phyloP scores from a whole-genome alignment of 352 stramenopile genomes.

The Phytophthora lateralis region DNA sequence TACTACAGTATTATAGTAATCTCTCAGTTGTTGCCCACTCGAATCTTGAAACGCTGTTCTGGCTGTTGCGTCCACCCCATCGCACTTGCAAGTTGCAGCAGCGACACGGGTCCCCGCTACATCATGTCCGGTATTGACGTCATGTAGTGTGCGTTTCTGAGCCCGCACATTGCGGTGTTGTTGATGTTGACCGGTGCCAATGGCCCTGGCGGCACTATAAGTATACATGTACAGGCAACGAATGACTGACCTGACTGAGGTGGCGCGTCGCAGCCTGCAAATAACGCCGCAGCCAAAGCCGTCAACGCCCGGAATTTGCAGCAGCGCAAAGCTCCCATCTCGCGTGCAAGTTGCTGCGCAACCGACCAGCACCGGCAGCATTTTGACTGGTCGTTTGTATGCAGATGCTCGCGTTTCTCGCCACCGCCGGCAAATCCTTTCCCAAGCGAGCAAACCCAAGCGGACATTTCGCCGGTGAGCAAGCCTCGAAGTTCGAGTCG shows the following conservation, averaged over 20 bases:
- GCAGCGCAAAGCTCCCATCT: constrained; percentile 16
- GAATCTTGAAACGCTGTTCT: neutral
- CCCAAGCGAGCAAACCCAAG: constrained; percentile 16
- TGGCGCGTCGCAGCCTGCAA: constrained; percentile 1
- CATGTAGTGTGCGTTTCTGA: constrained; percentile 3
- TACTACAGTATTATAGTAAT: no score
- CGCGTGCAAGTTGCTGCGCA: constrained; percentile 14
- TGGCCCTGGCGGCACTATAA: no score
- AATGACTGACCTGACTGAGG: neutral
- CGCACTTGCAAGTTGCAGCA: neutral
- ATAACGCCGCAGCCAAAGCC: neutral
- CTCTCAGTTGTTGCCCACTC: no score
- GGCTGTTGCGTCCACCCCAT: neutral
- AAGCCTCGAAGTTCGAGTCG: no score
- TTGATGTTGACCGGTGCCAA: constrained; percentile 9
- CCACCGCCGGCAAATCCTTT: constrained; percentile 26
- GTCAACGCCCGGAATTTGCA: constrained; percentile 1
- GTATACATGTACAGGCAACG: neutral
- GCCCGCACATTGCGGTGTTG: constrained; percentile 8
- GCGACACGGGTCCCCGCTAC: neutral
- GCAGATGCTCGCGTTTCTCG: constrained; percentile 12
- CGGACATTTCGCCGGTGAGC: constrained; percentile 14
- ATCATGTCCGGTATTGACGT: no score
- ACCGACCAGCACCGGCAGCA: constrained; percentile 17
- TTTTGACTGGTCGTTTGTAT: constrained; percentile 21